Evolutionary conservation across 1,284 basidiomycete genomes (phyloP).

Genomic region (Pterulicium gracile): DNA sequence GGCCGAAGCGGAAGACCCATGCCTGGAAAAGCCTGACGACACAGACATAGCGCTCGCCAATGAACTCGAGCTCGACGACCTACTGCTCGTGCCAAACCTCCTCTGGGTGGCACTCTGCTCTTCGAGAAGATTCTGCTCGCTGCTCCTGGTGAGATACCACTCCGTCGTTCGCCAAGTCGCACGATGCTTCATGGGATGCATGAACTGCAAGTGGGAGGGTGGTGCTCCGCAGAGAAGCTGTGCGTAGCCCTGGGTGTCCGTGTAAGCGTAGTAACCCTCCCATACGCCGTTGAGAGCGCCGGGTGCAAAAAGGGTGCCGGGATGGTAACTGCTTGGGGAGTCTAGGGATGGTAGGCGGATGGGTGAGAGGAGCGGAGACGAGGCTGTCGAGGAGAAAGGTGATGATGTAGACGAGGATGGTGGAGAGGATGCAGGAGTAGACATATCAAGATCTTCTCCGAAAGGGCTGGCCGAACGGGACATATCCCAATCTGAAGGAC

Average conservation of each 20-base stretch:
- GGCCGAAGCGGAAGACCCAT: too few relatives aligned
- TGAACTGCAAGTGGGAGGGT: slow-evolving; percentile 43
- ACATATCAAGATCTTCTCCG: background rate
- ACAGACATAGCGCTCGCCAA: slow-evolving; percentile 26
- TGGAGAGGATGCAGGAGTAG: background rate
- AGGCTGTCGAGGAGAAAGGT: background rate
- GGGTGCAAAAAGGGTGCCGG: background rate
- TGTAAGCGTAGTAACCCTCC: slow-evolving; percentile 36
- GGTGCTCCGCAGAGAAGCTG: slow-evolving; percentile 50
- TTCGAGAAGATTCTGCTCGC: slow-evolving; percentile 10
- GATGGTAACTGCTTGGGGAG: background rate
- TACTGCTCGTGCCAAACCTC: slow-evolving; percentile 8
- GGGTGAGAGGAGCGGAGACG: background rate
- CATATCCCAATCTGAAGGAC: background rate
- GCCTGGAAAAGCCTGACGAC: slow-evolving; percentile 48
- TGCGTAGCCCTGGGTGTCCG: slow-evolving; percentile 60
- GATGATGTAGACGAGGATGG: background rate
- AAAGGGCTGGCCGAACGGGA: too few relatives aligned
- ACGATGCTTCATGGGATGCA: slow-evolving; percentile 53
- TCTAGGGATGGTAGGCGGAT: too few relatives aligned
- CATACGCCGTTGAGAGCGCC: background rate
- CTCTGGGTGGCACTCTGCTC: slow-evolving; percentile 11
- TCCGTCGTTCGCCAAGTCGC: slow-evolving; percentile 72
- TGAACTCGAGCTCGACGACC: background rate
- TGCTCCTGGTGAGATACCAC: slow-evolving; percentile 34